Percentiles rank a stretch among this genome's conserved stretches.
Conservation (phyloP, 495 filamentous ascomycete genomes). For the Aspergillus carlsbadensis region DNA sequence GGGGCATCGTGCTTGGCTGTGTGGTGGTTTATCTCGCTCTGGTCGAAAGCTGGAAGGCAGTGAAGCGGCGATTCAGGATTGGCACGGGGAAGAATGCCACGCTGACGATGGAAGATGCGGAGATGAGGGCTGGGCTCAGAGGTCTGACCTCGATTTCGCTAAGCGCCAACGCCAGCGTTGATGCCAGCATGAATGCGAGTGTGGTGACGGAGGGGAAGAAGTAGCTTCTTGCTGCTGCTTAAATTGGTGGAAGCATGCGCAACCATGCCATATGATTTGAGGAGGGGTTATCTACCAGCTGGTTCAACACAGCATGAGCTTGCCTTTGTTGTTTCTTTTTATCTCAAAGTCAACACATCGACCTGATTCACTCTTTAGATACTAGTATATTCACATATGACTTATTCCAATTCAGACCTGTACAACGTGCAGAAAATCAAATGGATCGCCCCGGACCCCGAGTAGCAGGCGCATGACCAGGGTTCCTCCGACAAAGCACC, state of each 20-base stretch:
- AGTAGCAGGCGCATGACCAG: not conserved
- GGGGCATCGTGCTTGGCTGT: conserved; percentile 61
- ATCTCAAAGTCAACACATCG: not conserved
- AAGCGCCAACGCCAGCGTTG: conserved; percentile 36
- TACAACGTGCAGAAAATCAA: not conserved
- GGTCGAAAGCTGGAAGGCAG: conserved; percentile 66
- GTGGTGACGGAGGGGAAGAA: conserved; percentile 37
- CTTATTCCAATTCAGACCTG: not conserved
- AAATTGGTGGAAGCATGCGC: conserved; percentile 7
- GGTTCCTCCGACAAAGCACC: not conserved
- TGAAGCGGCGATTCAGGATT: conserved; percentile 51
- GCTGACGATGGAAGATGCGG: conserved; percentile 35
- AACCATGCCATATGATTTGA: conserved; percentile 4
- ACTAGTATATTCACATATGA: not conserved
- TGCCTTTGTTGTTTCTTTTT: not conserved
- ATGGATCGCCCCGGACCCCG: conserved; percentile 2
- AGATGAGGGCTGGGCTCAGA: conserved; percentile 27
- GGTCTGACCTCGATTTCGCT: conserved; percentile 25
- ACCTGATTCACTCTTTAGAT: not conserved
- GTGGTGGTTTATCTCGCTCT: conserved; percentile 59
- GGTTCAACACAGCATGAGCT: not conserved
- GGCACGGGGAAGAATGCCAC: conserved; percentile 34
- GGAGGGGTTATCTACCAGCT: not conserved
- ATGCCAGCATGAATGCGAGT: conserved; percentile 36
- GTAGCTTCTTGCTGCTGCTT: not conserved